Percentiles rank a stretch among this genome's conserved stretches.
phyloP scores from a whole-genome alignment of 345 rosid species.

The Camelina hispida region DNA sequence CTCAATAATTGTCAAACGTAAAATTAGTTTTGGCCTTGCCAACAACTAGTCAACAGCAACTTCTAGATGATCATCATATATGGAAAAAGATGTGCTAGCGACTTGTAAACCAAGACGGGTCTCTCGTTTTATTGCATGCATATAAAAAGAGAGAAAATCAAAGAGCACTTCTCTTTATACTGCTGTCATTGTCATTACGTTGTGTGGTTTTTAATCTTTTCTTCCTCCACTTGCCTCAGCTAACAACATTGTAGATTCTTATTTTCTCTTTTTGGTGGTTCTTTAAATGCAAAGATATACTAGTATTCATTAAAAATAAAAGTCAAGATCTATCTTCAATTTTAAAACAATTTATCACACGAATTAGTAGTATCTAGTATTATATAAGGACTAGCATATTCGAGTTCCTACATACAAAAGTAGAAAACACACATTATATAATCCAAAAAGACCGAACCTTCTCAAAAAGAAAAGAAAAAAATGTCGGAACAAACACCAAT shows the following conservation, averaged over 20 bases:
- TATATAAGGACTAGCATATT: constrained; percentile 13
- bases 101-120: not conserved
- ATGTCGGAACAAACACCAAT: constrained; percentile 34
- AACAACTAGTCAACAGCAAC: not conserved
- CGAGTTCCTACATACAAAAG: not conserved
- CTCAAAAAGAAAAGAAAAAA: not conserved
- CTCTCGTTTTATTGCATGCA: not conserved
- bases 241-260: not conserved
- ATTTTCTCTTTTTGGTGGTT: not conserved
- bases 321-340: too few species aligned
- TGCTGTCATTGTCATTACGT: not conserved
- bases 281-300: not conserved
- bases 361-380: not conserved
- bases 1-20: not conserved
- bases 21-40: not conserved
- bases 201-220: not conserved
- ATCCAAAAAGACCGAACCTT: not conserved
- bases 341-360: not conserved
- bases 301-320: too few species aligned
- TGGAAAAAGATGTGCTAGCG: not conserved
- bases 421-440: not conserved
- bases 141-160: too few species aligned
- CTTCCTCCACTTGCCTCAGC: not conserved
- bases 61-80: not conserved
- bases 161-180: not conserved